Conservation (phyloP, 148 eudicot species). For the Amaranthus cruentus region DNA sequence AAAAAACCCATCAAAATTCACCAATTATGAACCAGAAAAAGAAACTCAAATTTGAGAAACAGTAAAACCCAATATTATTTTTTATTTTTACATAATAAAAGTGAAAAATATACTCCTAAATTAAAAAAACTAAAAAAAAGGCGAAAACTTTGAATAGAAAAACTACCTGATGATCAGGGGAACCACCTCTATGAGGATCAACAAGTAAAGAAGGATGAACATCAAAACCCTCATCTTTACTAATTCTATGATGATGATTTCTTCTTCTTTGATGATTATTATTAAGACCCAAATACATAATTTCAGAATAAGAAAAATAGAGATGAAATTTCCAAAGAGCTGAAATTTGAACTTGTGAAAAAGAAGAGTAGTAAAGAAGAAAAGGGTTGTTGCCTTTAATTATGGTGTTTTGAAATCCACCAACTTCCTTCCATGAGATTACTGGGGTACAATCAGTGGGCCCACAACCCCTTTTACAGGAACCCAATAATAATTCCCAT, state of each 20-base stretch:
- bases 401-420: slow-evolving; percentile 21
- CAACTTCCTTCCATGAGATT: slow-evolving; percentile 27
- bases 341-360: slow-evolving; percentile 8
- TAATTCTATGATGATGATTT: slow-evolving; percentile 4
- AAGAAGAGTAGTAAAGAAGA: slow-evolving; percentile 7
- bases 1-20: slow-evolving; percentile 3
- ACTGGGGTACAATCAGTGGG: slow-evolving; percentile 27
- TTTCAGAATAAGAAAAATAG: slow-evolving; percentile 11
- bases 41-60: background rate
- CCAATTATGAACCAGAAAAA: background rate
- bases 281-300: slow-evolving; percentile 31
- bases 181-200: slow-evolving; percentile 25
- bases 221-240: slow-evolving; percentile 21
- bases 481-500: slow-evolving; percentile 20
- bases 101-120: background rate
- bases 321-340: slow-evolving; percentile 36
- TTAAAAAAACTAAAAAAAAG: background rate
- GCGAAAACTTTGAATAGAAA: background rate
- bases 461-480: slow-evolving; percentile 22
- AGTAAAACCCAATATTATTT: background rate
- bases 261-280: slow-evolving; percentile 20
- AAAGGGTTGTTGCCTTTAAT: slow-evolving; percentile 17
- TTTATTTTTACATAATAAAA: background rate
- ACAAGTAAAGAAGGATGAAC: slow-evolving; percentile 19
- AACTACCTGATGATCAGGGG: slow-evolving; percentile 27